Conservation (phyloP, 2,329 filamentous ascomycete species). For the Alternaria gansuensis region DNA sequence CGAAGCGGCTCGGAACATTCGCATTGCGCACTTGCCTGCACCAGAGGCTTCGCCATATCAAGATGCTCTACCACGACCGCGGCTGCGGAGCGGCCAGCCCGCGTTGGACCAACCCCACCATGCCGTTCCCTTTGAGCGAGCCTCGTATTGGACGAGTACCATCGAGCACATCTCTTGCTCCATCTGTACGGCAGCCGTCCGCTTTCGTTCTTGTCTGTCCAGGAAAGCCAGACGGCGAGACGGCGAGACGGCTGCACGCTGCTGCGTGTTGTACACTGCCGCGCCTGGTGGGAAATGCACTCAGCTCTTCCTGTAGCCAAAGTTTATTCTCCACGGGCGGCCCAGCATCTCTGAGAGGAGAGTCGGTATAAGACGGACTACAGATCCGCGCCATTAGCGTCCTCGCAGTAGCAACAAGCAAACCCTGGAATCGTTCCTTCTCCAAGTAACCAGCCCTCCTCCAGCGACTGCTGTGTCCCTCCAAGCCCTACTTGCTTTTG, state of each 20-base stretch:
- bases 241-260: slow-evolving; percentile 41
- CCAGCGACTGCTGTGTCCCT: slow-evolving; percentile 30
- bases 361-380: slow-evolving; percentile 49
- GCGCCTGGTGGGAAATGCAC: slow-evolving; percentile 33
- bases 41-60: slow-evolving; percentile 51
- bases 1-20: slow-evolving; percentile 37
- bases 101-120: slow-evolving; percentile 51
- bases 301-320: slow-evolving; percentile 34
- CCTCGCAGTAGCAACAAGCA: slow-evolving; percentile 36
- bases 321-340: slow-evolving; percentile 34
- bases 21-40: slow-evolving; percentile 33
- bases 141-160: slow-evolving; percentile 39
- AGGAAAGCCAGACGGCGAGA: slow-evolving; percentile 35
- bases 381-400: slow-evolving; percentile 44
- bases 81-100: slow-evolving; percentile 55
- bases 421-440: slow-evolving; percentile 27
- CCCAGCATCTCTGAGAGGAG: slow-evolving; percentile 28
- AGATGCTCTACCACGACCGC: slow-evolving; percentile 56
- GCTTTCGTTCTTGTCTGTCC: slow-evolving; percentile 40
- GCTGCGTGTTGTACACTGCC: slow-evolving; percentile 41
- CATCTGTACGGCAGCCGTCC: slow-evolving; percentile 45
- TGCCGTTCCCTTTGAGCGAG: slow-evolving; percentile 37
- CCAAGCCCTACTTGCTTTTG: slow-evolving; percentile 48
- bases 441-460: slow-evolving; percentile 25
- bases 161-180: slow-evolving; percentile 46